Conservation (phyloP, 441 rosid species). For the Gossypium trilobum region DNA sequence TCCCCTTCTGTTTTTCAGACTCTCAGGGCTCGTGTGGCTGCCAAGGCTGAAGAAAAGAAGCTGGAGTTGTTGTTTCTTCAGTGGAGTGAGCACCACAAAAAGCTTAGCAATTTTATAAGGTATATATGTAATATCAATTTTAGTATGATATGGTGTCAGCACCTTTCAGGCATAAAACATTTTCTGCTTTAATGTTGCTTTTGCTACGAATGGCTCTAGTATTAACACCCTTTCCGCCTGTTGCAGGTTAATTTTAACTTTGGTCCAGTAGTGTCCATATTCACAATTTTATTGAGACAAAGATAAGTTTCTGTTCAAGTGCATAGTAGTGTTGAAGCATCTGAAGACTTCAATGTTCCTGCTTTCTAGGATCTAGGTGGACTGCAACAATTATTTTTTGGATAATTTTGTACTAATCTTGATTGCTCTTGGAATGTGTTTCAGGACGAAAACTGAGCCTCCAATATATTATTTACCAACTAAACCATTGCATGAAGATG, state of each 20-base stretch:
- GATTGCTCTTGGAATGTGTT: conserved; percentile 25
- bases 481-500: conserved; percentile 60
- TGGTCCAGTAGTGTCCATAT: conserved; percentile 96
- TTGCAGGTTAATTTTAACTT: conserved; percentile 92
- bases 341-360: conserved; percentile 26
- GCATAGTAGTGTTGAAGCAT: conserved; percentile 48
- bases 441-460: conserved; percentile 87
- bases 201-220: background rate
- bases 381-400: conserved; percentile 1
- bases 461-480: conserved; percentile 57
- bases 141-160: background rate
- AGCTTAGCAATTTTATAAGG: conserved; percentile 89
- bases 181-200: background rate
- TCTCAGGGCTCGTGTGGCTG: conserved; percentile 84
- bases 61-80: conserved; percentile 52
- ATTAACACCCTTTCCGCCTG: conserved; percentile 12
- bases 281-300: conserved; percentile 73
- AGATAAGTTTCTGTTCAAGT: conserved; percentile 80
- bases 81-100: conserved; percentile 70
- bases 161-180: background rate
- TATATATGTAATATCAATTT: conserved; percentile 14
- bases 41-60: conserved; percentile 74
- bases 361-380: conserved; percentile 33
- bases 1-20: conserved; percentile 32
- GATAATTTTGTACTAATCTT: conserved; percentile 13